Evolutionary conservation across 2,329 filamentous ascomycete species (phyloP).

Genomic region (Tolypocladium pustulatum): DNA sequence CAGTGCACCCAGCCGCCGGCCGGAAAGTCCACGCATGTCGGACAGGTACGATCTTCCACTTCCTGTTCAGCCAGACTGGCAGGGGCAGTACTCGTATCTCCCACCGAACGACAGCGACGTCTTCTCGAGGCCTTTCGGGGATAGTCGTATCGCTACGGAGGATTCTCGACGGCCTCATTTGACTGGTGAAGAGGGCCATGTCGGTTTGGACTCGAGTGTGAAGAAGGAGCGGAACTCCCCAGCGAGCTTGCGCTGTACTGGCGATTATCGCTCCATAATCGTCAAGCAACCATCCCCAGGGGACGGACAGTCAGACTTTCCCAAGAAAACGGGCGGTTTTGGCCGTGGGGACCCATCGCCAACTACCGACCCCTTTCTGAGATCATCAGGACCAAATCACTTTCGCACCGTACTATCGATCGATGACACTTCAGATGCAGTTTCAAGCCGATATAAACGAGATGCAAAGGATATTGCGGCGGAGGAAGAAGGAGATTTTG

Average conservation of each 20-base stretch:
- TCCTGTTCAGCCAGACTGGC: slow-evolving; percentile 46
- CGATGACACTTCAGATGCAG: slow-evolving; percentile 17
- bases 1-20: slow-evolving; percentile 33
- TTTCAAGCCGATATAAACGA: slow-evolving; percentile 21
- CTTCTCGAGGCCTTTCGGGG: slow-evolving; percentile 34
- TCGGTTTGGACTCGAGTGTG: not conserved
- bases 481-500: slow-evolving; percentile 41
- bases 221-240: not conserved
- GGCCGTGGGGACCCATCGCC: not conserved
- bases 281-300: not conserved
- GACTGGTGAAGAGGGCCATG: not conserved
- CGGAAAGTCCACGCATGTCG: slow-evolving; percentile 45
- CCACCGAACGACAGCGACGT: slow-evolving; percentile 32
- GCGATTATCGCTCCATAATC: not conserved
- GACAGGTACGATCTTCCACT: slow-evolving; percentile 40
- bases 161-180: not conserved
- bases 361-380: not conserved
- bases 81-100: slow-evolving; percentile 42
- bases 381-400: slow-evolving; percentile 1
- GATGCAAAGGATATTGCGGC: slow-evolving; percentile 23
- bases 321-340: not conserved
- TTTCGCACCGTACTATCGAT: not conserved
- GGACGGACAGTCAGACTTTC: not conserved
- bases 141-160: slow-evolving; percentile 6
- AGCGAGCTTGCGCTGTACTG: not conserved